Percentiles rank a stretch among this genome's conserved stretches.
These are phyloP conservation scores for Taxawa tesnikishii DNA, from an alignment of 2,329 filamentous ascomycete genomes.

Conservation along the genomic window DNA sequence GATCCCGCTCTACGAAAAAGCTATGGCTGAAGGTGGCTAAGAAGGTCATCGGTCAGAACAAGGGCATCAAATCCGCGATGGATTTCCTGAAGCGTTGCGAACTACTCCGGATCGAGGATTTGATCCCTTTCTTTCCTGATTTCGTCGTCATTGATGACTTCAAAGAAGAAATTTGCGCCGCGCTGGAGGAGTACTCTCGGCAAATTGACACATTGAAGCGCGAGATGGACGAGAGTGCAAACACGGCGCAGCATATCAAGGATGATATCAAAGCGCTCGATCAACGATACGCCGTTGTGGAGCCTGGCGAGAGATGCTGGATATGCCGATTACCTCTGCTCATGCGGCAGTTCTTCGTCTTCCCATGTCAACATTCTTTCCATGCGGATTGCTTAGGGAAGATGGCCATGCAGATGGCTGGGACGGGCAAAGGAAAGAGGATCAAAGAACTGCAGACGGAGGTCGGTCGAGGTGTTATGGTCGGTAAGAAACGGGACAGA, in stretches of 20 bases:
- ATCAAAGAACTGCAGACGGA: constrained; percentile 79
- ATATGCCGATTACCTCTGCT: constrained; percentile 75
- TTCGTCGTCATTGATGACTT: constrained; percentile 99
- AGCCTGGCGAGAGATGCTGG: constrained; percentile 90
- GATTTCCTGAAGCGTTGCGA: constrained; percentile 88
- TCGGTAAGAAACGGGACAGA: constrained; percentile 61
- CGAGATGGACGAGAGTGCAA: constrained; percentile 91
- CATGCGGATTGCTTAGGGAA: constrained; percentile 88
- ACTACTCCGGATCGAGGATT: constrained; percentile 83
- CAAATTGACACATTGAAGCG: constrained; percentile 79
- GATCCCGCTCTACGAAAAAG: constrained; percentile 70
- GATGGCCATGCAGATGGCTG: constrained; percentile 72
- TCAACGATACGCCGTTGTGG: constrained; percentile 86
- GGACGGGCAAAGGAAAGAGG: constrained; percentile 60
- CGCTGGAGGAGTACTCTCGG: constrained; percentile 83
- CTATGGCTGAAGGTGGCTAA: constrained; percentile 92
- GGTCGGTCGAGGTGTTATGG: constrained; percentile 57
- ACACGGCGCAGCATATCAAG: constrained; percentile 83
- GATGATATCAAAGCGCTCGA: constrained; percentile 77
- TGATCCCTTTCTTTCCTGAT: constrained; percentile 97
- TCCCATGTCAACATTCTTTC: constrained; percentile 95
- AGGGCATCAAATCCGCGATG: constrained; percentile 76
- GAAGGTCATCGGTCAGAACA: constrained; percentile 78
- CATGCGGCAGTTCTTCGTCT: constrained; percentile 91
- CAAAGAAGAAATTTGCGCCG: constrained; percentile 92